phyloP scores from a whole-genome alignment of 2,329 filamentous ascomycete species.

The Alternaria dauci region DNA sequence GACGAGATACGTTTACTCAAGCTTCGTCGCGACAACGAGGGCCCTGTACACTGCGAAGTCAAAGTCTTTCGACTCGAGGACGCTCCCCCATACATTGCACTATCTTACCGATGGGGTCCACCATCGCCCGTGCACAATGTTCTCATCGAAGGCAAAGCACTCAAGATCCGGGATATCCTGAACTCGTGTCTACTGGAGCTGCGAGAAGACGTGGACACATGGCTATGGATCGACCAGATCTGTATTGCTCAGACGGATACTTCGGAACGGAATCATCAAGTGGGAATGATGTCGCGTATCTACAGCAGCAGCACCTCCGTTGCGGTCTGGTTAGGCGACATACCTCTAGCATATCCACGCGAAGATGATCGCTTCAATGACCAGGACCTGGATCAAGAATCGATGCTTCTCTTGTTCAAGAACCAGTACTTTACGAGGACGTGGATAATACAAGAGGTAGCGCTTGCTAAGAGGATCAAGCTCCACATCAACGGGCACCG shows the following conservation, averaged over 20 bases:
- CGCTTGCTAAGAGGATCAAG: not conserved
- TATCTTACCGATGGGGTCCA: no score
- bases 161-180: no score
- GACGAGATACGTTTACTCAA: no score
- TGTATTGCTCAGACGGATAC: not conserved
- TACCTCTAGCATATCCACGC: not conserved
- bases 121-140: no score
- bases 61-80: no score
- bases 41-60: no score
- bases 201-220: not conserved
- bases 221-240: not conserved
- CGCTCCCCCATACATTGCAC: no score
- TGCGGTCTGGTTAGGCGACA: not conserved
- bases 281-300: not conserved
- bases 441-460: not conserved
- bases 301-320: fast-evolving
- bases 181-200: no score
- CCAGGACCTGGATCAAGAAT: not conserved
- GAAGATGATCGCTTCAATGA: not conserved
- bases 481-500: not conserved
- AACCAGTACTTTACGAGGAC: not conserved
- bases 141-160: no score
- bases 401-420: not conserved
- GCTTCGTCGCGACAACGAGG: no score
- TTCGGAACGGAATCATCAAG: not conserved